Evolutionary conservation across 768 basidiomycete genomes (phyloP).

Genomic region (Rhodotorula sphaerocarpa): DNA sequence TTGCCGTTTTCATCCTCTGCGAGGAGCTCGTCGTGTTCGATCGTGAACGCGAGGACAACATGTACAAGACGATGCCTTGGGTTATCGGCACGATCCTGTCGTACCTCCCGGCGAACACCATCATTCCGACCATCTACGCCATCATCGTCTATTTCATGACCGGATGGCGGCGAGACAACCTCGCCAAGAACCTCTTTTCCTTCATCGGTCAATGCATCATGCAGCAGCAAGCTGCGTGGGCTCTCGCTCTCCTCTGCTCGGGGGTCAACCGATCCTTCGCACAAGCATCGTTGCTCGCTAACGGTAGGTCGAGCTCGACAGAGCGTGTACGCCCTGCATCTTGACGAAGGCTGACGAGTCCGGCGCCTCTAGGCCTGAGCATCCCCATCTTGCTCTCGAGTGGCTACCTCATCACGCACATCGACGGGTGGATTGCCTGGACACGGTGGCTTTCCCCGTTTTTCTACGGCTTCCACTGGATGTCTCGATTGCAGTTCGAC

Average conservation of each 20-base stretch:
- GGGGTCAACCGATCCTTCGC: constrained; percentile 43
- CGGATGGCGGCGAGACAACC: constrained; percentile 43
- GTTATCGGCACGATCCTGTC: constrained; percentile 46
- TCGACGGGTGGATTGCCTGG: constrained; percentile 41
- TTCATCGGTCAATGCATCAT: constrained; percentile 42
- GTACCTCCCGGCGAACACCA: constrained; percentile 45
- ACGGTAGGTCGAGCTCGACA: constrained; percentile 13
- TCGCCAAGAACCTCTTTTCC: constrained; percentile 44
- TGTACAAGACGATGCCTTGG: constrained; percentile 44
- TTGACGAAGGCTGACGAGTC: background rate
- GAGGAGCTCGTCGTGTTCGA: constrained; percentile 48
- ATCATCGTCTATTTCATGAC: constrained; percentile 41
- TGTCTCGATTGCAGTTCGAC: constrained; percentile 46
- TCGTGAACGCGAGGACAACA: constrained; percentile 46
- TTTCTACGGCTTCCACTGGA: constrained; percentile 46
- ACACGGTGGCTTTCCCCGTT: constrained; percentile 44
- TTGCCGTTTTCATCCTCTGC: constrained; percentile 45
- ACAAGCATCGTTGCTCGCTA: constrained; percentile 43
- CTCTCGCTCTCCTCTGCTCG: constrained; percentile 41
- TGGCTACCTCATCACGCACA: constrained; percentile 34
- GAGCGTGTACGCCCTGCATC: too few relatives aligned
- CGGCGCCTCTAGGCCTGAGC: constrained; percentile 8
- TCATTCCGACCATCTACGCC: constrained; percentile 41
- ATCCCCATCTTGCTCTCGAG: constrained; percentile 37
- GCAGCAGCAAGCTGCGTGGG: constrained; percentile 29